These are phyloP conservation scores for Pleurotus giganteus DNA, from an alignment of 768 basidiomycete species.

Conservation along the genomic window DNA sequence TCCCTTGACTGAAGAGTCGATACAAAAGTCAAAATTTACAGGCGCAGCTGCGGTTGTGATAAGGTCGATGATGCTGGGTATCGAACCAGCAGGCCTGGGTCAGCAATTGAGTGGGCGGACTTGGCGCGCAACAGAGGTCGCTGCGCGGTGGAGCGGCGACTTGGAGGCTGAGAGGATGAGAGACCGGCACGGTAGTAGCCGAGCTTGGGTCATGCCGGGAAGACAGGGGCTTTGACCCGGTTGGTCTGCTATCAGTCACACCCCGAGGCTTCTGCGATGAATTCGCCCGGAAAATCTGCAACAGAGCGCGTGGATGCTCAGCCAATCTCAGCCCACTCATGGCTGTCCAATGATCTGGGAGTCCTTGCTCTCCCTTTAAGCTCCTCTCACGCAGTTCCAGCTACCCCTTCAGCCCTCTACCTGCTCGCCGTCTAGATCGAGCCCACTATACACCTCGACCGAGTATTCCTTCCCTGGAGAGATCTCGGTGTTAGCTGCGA, in stretches of 20 bases:
- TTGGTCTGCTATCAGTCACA: neutral
- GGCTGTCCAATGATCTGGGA: conserved; percentile 2
- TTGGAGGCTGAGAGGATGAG: neutral
- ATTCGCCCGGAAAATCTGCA: conserved; percentile 10
- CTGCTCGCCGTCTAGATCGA: conserved; percentile 7
- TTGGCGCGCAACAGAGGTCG: neutral
- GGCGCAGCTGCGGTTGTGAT: neutral
- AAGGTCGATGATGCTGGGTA: neutral
- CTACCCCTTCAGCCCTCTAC: conserved; percentile 1
- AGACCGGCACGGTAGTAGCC: conserved; percentile 4
- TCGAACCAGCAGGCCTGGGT: neutral
- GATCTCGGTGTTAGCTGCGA: neutral
- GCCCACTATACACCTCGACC: neutral
- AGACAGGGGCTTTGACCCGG: conserved; percentile 8
- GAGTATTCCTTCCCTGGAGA: neutral
- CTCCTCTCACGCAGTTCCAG: conserved; percentile 5
- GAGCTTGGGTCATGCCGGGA: conserved; percentile 6
- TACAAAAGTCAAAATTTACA: neutral
- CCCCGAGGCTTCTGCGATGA: conserved; percentile 11
- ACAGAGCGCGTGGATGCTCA: conserved; percentile 3
- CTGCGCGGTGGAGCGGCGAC: neutral
- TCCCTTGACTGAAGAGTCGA: neutral
- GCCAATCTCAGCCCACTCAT: neutral
- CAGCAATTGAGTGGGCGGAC: neutral
- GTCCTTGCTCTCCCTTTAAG: conserved; percentile 4